Evolutionary conservation across 257 asterid genomes (phyloP), one percentile per base, ranked within the genome.

Genomic region (Fraxinus anomala): DNA sequence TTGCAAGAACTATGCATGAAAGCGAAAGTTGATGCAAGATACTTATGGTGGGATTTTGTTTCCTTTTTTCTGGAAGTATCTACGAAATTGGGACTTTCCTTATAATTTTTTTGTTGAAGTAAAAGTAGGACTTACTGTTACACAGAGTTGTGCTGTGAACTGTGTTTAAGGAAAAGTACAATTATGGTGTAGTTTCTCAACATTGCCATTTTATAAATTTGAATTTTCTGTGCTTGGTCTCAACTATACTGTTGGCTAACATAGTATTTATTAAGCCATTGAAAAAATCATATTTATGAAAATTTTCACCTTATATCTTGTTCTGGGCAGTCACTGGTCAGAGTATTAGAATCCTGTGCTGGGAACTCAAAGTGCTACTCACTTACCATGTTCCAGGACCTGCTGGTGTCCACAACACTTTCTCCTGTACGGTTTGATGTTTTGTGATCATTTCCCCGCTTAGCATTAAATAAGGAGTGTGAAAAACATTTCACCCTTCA

Each of bases 371-470:
- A 73, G 31, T 91, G 96, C 87, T 81, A 85, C 90, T 92, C 99
- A 34, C 73, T 96, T 82, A 85, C 89, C 88, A 86, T 93, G 97
- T 96, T 88, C 86, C 98, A 96, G 91, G 98, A 96, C 85, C 89
- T 96, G 77, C 88, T 96, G 73, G 98, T 96, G 83, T 90, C 99
- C 51, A 88, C 99, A 59, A 88, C 89, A 77, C 94, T 96, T 66
- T 89, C 97, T 86, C 96, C 96, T 76, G 99, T 93, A 94, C 68
- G 94, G 86, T 83, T 89, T 79, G 56, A 59, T 84, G 73, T 80
- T 72, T 73, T 73, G 77, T 77, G 9, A 80, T 63, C 16, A 66
- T 36, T 79, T 23, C 44, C 51, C 59, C 37, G 7, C 81, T 21
- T 73, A 68, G 44, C 54, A 49, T 71, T 59, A 61, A 71, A 37